These are phyloP conservation scores for Sclerotinia trifoliorum DNA, from an alignment of 2,329 filamentous ascomycete species.

Conservation along the genomic window DNA sequence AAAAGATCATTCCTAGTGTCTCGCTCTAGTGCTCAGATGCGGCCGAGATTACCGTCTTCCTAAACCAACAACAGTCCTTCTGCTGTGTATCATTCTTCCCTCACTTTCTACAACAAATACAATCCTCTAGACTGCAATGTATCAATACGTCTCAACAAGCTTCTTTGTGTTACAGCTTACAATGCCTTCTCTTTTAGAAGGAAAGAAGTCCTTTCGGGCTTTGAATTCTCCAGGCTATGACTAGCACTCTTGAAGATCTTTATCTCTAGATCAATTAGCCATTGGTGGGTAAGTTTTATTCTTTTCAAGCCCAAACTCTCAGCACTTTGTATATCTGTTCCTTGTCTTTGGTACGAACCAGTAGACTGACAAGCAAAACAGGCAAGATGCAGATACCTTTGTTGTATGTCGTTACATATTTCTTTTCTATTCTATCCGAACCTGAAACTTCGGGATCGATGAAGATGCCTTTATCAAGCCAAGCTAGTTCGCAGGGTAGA, in stretches of 20 bases:
- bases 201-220: not conserved
- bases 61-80: not conserved
- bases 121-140: not conserved
- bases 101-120: not conserved
- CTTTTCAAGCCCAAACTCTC: not conserved
- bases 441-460: not conserved
- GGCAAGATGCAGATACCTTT: not conserved
- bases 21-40: not conserved
- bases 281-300: not conserved
- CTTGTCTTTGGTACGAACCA: not conserved
- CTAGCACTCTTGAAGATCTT: not conserved
- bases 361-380: not conserved
- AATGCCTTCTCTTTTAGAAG: not conserved
- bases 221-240: too few relatives aligned
- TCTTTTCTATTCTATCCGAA: not conserved
- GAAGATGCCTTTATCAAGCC: not conserved
- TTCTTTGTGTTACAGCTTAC: constrained; percentile 10
- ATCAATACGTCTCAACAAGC: not conserved
- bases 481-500: not conserved
- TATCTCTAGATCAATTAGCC: not conserved
- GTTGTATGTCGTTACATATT: not conserved
- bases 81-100: not conserved
- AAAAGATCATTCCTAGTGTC: not conserved
- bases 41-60: not conserved
- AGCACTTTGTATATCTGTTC: too few relatives aligned